Evolutionary conservation across 805 yeast species (phyloP), one percentile per base, ranked within the genome.

Genomic region (Wickerhamiella spandovensis): DNA sequence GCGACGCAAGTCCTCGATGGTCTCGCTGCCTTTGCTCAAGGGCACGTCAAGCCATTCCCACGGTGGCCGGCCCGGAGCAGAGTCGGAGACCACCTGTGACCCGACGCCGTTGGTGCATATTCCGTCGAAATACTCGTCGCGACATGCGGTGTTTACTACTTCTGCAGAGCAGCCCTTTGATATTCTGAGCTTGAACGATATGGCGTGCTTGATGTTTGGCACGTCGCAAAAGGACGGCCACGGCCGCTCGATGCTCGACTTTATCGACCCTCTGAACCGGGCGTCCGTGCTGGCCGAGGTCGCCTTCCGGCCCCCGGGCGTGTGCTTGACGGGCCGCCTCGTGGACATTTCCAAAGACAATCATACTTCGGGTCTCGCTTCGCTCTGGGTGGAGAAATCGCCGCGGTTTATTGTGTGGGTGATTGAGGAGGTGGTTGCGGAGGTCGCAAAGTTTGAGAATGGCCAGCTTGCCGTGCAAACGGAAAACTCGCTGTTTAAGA

Each of bases 121-220:
- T 0, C 74, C 88, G 0, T 80, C 84, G 2, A 87, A 84, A 58
- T 81, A 80, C 52, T 69, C 67, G 7, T 65, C 82, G 0, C 71
- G 78, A 1, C 92, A 86, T 60, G 92, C 95, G 0, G 81, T 88
- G 12, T 81, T 89, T 63, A 86, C 95, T 0, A 84, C 94, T 46
- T 79, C 78, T 2, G 68, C 75, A 22, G 77, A 75, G 13, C 73
- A 75, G 46, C 97, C 97, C 0, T 89, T 92, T 89, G 67, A 71
- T 24, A 74, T 89, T 47, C 78, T 77, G 59, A 89, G 94, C 6
- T 87, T 94, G 15, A 89, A 90, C 62, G 97, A 89, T 65, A 70
- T 88, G 56, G 95, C 95, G 0, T 84, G 95, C 61, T 71, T 87
- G 52, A 79, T 85, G 69, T 84, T 89, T 66, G 96, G 96, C 17